Percentiles rank a stretch among this genome's conserved stretches.
phyloP scores from a whole-genome alignment of 1,284 basidiomycete genomes.

The Butyriboletus regius region DNA sequence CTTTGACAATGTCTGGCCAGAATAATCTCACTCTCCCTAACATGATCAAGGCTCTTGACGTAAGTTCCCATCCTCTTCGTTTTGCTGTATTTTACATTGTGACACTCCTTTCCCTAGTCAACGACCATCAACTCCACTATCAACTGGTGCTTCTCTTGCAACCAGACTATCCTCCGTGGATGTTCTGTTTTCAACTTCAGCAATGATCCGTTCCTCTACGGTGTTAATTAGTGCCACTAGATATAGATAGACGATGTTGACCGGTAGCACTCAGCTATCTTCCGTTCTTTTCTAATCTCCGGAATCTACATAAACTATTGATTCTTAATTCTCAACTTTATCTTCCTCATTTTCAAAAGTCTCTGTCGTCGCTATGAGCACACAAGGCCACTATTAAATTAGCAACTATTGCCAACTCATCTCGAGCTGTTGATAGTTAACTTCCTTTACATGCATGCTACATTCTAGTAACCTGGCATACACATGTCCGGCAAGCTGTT shows the following conservation, averaged over 20 bases:
- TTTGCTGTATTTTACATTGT: not conserved
- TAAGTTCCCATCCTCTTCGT: slow-evolving; percentile 9
- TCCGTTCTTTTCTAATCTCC: too few species aligned
- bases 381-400: too few species aligned
- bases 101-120: slow-evolving; percentile 14
- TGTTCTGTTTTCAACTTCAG: slow-evolving; percentile 32
- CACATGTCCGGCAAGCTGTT: too few species aligned
- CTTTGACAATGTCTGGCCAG: slow-evolving; percentile 28
- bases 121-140: slow-evolving; percentile 26
- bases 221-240: not conserved
- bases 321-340: too few species aligned
- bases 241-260: not conserved
- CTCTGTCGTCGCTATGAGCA: too few species aligned
- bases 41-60: slow-evolving; percentile 34
- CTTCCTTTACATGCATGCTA: too few species aligned
- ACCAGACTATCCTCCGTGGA: slow-evolving; percentile 29
- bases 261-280: too few species aligned
- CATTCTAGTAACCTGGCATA: too few species aligned
- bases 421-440: too few species aligned
- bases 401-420: too few species aligned
- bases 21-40: slow-evolving; percentile 29
- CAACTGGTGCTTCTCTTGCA: slow-evolving; percentile 33
- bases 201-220: slow-evolving; percentile 26
- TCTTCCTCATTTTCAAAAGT: too few species aligned
- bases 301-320: too few species aligned